Conservation (phyloP, 2,329 filamentous ascomycete species). For the Botrytis aclada region DNA sequence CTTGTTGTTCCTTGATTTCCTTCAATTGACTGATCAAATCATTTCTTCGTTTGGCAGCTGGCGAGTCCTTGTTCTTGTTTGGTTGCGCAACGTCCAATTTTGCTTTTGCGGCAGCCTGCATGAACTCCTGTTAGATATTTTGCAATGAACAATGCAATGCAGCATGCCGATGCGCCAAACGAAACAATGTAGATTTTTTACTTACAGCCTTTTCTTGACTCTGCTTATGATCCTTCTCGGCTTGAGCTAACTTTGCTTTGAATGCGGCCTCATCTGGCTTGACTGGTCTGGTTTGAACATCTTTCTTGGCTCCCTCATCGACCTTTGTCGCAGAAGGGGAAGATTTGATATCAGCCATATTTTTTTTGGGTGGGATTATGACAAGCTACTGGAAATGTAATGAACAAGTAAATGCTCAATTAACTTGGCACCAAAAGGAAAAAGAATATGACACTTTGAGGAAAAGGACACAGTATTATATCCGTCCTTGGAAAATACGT, state of each 20-base stretch:
- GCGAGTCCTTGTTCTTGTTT: slow-evolving; percentile 74
- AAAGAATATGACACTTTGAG: background rate
- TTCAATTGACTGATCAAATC: slow-evolving; percentile 80
- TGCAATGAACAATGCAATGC: slow-evolving; percentile 11
- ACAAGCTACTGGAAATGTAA: background rate
- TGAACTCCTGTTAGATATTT: slow-evolving; percentile 24
- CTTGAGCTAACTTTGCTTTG: slow-evolving; percentile 73
- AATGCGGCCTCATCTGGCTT: slow-evolving; percentile 85
- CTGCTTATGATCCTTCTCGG: slow-evolving; percentile 81
- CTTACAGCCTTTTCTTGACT: slow-evolving; percentile 68
- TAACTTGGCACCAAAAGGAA: slow-evolving; percentile 1
- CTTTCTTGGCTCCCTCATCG: slow-evolving; percentile 38
- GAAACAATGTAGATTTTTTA: slow-evolving; percentile 21
- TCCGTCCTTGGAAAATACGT: background rate
- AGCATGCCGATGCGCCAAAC: slow-evolving; percentile 15
- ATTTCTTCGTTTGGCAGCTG: slow-evolving; percentile 76
- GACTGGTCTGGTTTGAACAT: slow-evolving; percentile 53
- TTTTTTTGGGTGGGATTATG: slow-evolving; percentile 30
- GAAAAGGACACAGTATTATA: slow-evolving; percentile 5
- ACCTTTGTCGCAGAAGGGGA: slow-evolving; percentile 44
- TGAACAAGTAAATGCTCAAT: slow-evolving; percentile 11
- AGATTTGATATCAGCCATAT: slow-evolving; percentile 46
- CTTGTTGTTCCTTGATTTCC: slow-evolving; percentile 83
- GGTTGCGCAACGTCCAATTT: slow-evolving; percentile 83
- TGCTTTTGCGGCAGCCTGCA: slow-evolving; percentile 79